Conservation (phyloP, 2,329 filamentous ascomycete genomes). For the Exophiala lecanii-corni region DNA sequence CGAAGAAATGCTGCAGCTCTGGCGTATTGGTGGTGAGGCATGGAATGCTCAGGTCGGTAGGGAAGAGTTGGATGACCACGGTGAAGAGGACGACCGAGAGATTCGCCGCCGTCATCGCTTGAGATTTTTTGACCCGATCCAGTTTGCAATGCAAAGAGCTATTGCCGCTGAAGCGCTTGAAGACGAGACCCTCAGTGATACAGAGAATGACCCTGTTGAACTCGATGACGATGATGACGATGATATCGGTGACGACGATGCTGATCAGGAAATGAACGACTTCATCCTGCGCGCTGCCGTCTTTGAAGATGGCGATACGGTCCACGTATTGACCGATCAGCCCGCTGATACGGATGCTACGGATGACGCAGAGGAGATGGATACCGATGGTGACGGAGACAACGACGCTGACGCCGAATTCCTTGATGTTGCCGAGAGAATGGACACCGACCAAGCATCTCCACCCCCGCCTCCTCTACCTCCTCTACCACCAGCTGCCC, state of each 20-base stretch:
- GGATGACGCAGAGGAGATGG: conserved; percentile 41
- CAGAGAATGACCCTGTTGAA: conserved; percentile 44
- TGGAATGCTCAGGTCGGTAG: conserved; percentile 73
- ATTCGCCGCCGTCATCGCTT: conserved; percentile 38
- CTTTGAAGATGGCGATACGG: conserved; percentile 16
- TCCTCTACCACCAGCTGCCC: conserved; percentile 20
- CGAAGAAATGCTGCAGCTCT: conserved; percentile 83
- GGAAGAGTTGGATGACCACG: conserved; percentile 77
- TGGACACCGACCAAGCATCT: conserved; percentile 68
- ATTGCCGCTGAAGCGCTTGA: conserved; percentile 39
- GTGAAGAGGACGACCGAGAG: conserved; percentile 51
- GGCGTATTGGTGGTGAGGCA: conserved; percentile 79
- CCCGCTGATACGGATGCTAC: conserved; percentile 29
- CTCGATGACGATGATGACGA: conserved; percentile 32
- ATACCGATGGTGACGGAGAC: conserved; percentile 41
- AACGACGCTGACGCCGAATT: conserved; percentile 56
- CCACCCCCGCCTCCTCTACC: conserved; percentile 48
- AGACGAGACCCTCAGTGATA: conserved; percentile 32
- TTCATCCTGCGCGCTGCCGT: conserved; percentile 16
- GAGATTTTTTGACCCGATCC: conserved; percentile 37
- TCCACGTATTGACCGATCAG: conserved; percentile 13
- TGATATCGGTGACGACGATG: conserved; percentile 22
- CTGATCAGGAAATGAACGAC: conserved; percentile 20
- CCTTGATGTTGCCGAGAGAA: conserved; percentile 71
- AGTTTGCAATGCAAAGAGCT: conserved; percentile 34